These are phyloP conservation scores for Penicillium sp. DNA, from an alignment of 2,329 filamentous ascomycete species.

Conservation along the genomic window DNA sequence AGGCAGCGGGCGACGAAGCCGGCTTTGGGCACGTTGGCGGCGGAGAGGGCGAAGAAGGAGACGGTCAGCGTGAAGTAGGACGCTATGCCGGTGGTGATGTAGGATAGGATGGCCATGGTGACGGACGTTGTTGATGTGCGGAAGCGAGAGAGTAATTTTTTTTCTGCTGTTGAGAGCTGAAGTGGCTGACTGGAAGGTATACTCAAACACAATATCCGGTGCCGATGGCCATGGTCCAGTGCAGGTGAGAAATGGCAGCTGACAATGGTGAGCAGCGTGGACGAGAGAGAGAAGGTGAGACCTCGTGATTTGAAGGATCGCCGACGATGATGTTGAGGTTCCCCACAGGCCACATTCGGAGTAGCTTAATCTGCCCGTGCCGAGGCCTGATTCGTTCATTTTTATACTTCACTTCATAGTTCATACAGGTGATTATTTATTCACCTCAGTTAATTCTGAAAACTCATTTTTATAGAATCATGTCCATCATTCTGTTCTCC, in stretches of 20 bases:
- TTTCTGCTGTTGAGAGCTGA: not conserved
- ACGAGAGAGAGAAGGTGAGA: not conserved
- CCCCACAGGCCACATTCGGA: not conserved
- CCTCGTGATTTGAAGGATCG: not conserved
- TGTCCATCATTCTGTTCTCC: too few relatives aligned
- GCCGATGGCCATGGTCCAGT: not conserved
- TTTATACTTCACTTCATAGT: too few relatives aligned
- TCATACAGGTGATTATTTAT: too few relatives aligned
- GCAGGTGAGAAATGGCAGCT: not conserved
- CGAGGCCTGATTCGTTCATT: too few relatives aligned
- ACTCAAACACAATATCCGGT: not conserved
- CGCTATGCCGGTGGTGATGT: slow-evolving; percentile 57
- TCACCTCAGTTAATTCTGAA: too few relatives aligned
- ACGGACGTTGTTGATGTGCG: not conserved
- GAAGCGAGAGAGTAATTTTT: not conserved
- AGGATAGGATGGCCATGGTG: slow-evolving; percentile 60
- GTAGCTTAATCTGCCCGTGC: not conserved
- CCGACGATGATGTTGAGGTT: not conserved
- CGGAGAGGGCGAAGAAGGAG: slow-evolving; percentile 42
- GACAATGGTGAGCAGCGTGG: not conserved
- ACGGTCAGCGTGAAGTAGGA: slow-evolving; percentile 60
- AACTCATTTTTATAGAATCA: too few relatives aligned
- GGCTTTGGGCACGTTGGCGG: slow-evolving; percentile 38
- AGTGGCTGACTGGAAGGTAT: not conserved
- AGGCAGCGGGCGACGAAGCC: slow-evolving; percentile 46